Base-by-base conservation (phyloP, 352 stramenopile species). In the Phytophthora chlamydospora region DNA sequence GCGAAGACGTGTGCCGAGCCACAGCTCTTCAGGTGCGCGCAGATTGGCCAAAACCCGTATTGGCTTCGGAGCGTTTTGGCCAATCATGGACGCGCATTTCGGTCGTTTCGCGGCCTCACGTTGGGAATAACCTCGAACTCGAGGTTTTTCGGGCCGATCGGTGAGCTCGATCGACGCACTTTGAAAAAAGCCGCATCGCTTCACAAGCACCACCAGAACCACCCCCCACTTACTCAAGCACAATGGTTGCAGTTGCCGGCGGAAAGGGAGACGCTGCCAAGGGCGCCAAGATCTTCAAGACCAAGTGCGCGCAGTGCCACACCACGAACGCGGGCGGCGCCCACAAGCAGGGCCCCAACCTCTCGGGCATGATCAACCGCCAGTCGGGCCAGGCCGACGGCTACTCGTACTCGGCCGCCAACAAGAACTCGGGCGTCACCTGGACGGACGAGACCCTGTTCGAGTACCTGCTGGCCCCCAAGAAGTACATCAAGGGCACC, bases 401-500 rank as follows among this genome's bases (percentile, higher is more conserved):
- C 64, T 99, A 99, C 88, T 98, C 95, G 53, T 99, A 99, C 92
- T 99, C 96, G 56, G 83, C 85, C 38, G 97, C 97, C 66, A 99
- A 99, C 89, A 99, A 99, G 93, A 99, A 99, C 82, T 98, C 90
- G 68, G 88, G 87, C 39, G 89, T 99, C 58, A 83, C 78, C 12
- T 99, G 97, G 97, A 97, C 80, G 14, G 96, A 99, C 46, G 92
- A 98, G 67, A 99, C 97, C 41, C 79, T 99, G 16, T 99, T 99
- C 71, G 96, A 99, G 63, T 99, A 99, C 87, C 86, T 99, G 39
- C 85, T 98, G 32, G 97, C 97, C 49, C 98, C 98, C 13, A 99
- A 99, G 94, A 99, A 99, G 89, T 99, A 99, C 95, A 99, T 99
- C 73, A 99, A 98, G 95, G 97, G 98, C 71, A 99, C 98, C 55